Conservation (phyloP, 2,329 filamentous ascomycete species). For the Nemania serpens region DNA sequence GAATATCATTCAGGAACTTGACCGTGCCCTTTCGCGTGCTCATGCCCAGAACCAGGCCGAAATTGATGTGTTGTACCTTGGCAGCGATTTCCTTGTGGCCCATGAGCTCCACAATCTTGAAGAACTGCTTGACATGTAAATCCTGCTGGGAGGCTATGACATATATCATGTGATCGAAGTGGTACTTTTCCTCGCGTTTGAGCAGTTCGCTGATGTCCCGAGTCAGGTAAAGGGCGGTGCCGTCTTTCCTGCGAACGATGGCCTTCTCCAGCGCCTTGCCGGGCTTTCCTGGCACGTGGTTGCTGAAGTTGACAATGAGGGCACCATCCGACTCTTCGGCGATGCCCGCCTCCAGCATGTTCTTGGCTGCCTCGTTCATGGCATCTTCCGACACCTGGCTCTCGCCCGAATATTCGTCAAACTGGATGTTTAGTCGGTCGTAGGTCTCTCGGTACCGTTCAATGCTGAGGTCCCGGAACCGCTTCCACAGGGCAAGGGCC, state of each 20-base stretch:
- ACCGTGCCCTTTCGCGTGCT: constrained; percentile 74
- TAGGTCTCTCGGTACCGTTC: constrained; percentile 63
- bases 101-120: constrained; percentile 77
- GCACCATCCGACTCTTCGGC: constrained; percentile 74
- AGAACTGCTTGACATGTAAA: constrained; percentile 73
- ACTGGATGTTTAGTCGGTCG: constrained; percentile 62
- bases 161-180: constrained; percentile 81
- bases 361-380: constrained; percentile 67
- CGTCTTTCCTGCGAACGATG: constrained; percentile 73
- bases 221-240: constrained; percentile 77
- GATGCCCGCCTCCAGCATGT: constrained; percentile 67
- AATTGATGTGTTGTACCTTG: constrained; percentile 76
- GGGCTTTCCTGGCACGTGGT: constrained; percentile 67
- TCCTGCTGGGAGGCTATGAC: constrained; percentile 76
- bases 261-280: constrained; percentile 73
- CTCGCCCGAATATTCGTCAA: constrained; percentile 72
- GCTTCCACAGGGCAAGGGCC: constrained; percentile 60
- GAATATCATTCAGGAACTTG: constrained; percentile 63
- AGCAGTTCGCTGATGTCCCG: constrained; percentile 78
- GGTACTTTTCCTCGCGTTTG: constrained; percentile 61
- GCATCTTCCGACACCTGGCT: constrained; percentile 70
- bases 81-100: constrained; percentile 69
- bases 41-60: constrained; percentile 73
- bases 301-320: constrained; percentile 72
- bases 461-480: constrained; percentile 64